A percentile compares a stretch with the other conserved stretches of the same genome.
Conservation (phyloP, 2,329 filamentous ascomycete genomes). For the Paecilomyces formosus region DNA sequence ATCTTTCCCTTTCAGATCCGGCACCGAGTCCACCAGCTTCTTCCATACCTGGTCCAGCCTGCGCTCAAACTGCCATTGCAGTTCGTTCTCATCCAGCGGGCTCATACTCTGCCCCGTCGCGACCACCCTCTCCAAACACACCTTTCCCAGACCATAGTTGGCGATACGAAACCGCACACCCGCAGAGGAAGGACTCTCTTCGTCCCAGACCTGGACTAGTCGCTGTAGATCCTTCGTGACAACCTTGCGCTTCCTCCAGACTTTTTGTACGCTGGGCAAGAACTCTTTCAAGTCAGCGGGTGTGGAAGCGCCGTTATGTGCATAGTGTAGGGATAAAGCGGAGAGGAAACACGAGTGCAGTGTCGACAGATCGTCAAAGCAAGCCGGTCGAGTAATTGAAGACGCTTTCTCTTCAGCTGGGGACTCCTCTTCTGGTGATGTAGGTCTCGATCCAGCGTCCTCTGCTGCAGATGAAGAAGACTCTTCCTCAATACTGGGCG, state of each 20-base stretch:
- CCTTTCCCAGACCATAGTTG: constrained; percentile 32
- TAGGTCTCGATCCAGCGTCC: constrained; percentile 4
- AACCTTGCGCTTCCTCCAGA: constrained; percentile 67
- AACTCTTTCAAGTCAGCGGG: constrained; percentile 59
- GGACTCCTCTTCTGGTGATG: constrained; percentile 2
- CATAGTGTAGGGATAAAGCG: constrained; percentile 60
- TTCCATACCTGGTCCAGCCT: constrained; percentile 41
- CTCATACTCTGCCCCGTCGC: constrained; percentile 6
- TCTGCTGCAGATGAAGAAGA: neutral
- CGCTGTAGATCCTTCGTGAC: constrained; percentile 58
- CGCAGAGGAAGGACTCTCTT: constrained; percentile 11
- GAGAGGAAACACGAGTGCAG: constrained; percentile 62
- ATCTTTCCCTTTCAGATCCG: constrained; percentile 29
- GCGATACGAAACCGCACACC: constrained; percentile 27
- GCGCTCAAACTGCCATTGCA: constrained; percentile 45
- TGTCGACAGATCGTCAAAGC: constrained; percentile 48
- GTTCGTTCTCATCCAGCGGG: constrained; percentile 36
- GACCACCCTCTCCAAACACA: constrained; percentile 27
- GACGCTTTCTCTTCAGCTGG: neutral
- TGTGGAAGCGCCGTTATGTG: constrained; percentile 57
- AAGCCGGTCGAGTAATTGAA: constrained; percentile 20
- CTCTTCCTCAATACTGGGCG: neutral
- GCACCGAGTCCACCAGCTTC: constrained; percentile 28
- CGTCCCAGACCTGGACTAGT: constrained; percentile 56
- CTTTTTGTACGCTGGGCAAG: constrained; percentile 54